Percentiles rank a stretch among this genome's conserved stretches.
These are phyloP conservation scores for Globisporangium iwayamae DNA, from an alignment of 352 stramenopile genomes.

Conservation along the genomic window DNA sequence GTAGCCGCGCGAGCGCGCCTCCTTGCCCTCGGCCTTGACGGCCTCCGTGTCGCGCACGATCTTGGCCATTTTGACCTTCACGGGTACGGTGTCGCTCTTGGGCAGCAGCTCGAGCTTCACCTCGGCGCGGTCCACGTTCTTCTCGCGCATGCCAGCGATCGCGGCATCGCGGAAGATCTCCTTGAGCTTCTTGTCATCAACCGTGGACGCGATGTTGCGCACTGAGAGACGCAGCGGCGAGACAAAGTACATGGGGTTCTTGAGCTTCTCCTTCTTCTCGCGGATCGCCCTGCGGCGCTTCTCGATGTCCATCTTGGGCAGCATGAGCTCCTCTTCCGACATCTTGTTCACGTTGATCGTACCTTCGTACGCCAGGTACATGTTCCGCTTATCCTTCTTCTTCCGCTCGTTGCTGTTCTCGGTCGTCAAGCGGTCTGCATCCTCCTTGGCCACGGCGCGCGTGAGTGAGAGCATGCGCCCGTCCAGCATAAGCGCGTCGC, in stretches of 20 bases:
- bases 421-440: constrained; percentile 54
- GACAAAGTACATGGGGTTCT: constrained; percentile 97
- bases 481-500: constrained; percentile 70
- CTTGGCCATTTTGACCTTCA: constrained; percentile 84
- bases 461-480: constrained; percentile 72
- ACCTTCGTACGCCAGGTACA: constrained; percentile 95
- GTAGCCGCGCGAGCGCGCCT: constrained; percentile 60
- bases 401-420: constrained; percentile 53
- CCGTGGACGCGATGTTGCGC: constrained; percentile 84
- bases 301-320: constrained; percentile 92
- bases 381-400: constrained; percentile 93
- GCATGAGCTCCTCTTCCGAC: constrained; percentile 76
- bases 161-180: constrained; percentile 84
- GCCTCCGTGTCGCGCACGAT: constrained; percentile 75
- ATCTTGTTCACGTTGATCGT: constrained; percentile 91
- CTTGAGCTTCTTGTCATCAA: constrained; percentile 92
- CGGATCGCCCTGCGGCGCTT: constrained; percentile 91
- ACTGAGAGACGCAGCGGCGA: constrained; percentile 93
- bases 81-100: constrained; percentile 27
- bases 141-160: constrained; percentile 58
- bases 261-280: constrained; percentile 97
- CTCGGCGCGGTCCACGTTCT: constrained; percentile 78
- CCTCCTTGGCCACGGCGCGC: constrained; percentile 66
- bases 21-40: constrained; percentile 50
- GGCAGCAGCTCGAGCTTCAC: constrained; percentile 63